phyloP scores from a whole-genome alignment of 495 filamentous ascomycete species.

The Xylaria telfairii region DNA sequence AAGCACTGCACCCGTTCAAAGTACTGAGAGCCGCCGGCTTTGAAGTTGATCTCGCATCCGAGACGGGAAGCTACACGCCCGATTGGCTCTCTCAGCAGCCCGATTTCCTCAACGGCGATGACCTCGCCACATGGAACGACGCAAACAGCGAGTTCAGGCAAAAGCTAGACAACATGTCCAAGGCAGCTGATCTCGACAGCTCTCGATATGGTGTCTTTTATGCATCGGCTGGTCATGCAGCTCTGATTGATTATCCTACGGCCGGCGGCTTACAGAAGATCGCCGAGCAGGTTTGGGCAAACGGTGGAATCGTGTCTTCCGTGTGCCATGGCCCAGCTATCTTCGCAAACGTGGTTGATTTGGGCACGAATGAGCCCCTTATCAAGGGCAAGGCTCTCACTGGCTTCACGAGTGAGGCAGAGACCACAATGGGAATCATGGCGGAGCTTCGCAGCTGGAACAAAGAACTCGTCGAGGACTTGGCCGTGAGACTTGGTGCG shows the following conservation, averaged over 20 bases:
- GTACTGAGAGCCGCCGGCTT: conserved; percentile 54
- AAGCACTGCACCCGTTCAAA: conserved; percentile 57
- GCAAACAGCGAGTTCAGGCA: conserved; percentile 46
- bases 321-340: conserved; percentile 55
- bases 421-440: conserved; percentile 47
- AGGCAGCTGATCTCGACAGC: conserved; percentile 41
- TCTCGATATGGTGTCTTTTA: conserved; percentile 47
- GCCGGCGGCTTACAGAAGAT: conserved; percentile 48
- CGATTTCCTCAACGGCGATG: conserved; percentile 50
- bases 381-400: conserved; percentile 51
- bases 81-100: conserved; percentile 53
- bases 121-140: conserved; percentile 49
- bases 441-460: conserved; percentile 44
- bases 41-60: conserved; percentile 57
- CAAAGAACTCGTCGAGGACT: conserved; percentile 46
- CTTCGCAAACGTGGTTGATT: conserved; percentile 48
- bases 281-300: conserved; percentile 46
- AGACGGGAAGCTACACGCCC: conserved; percentile 52
- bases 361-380: conserved; percentile 46
- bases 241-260: conserved; percentile 53
- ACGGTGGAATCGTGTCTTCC: conserved; percentile 48
- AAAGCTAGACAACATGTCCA: conserved; percentile 48
- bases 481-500: conserved; percentile 28
- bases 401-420: conserved; percentile 53
- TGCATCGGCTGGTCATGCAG: conserved; percentile 54